Conservation (phyloP, 345 rosid species). For the Arabis hirsuta region DNA sequence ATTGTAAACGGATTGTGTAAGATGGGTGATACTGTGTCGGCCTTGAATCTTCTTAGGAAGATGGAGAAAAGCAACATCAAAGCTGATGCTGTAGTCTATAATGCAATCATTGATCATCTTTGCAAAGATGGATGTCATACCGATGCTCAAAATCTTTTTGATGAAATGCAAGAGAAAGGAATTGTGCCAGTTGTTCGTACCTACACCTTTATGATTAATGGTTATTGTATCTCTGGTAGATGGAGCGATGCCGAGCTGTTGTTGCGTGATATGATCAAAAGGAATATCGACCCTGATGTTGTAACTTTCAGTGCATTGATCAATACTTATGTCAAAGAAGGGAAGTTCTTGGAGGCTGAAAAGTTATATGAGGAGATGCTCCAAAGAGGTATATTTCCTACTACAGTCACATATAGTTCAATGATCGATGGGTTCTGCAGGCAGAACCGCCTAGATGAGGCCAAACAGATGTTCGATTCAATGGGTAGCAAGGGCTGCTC, state of each 20-base stretch:
- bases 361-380: conserved; percentile 8
- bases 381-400: background rate
- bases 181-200: background rate
- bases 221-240: background rate
- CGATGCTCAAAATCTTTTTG: background rate
- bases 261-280: background rate
- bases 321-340: conserved; percentile 2
- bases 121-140: background rate
- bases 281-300: background rate
- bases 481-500: conserved; percentile 7
- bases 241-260: conserved; percentile 10
- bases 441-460: conserved; percentile 6
- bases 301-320: conserved; percentile 4
- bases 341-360: background rate
- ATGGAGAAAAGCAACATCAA: conserved; percentile 1
- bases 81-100: background rate
- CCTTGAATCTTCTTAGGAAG: conserved; percentile 10
- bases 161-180: background rate
- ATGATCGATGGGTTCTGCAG: conserved; percentile 3
- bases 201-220: background rate
- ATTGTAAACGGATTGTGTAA: conserved; percentile 5
- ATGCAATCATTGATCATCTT: background rate
- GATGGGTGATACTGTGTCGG: conserved; percentile 3
- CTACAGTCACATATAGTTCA: background rate
- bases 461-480: background rate